phyloP scores from a whole-genome alignment of 352 stramenopile genomes.

The Pythium aphanidermatum region DNA sequence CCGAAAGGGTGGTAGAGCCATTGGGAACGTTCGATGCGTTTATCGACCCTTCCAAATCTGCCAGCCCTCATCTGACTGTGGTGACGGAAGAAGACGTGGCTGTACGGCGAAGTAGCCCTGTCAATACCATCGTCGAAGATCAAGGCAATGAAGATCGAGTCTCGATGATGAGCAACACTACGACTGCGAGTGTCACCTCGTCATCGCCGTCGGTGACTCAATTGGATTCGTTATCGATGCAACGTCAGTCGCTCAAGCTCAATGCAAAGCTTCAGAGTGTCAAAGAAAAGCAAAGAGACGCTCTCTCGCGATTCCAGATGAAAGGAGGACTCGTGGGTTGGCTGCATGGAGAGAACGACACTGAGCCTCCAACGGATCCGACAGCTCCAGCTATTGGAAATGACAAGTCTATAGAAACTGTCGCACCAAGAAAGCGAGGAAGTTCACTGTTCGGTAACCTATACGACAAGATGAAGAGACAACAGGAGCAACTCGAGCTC shows the following conservation, averaged over 20 bases:
- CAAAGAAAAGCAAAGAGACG: slow-evolving; percentile 40
- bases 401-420: background rate
- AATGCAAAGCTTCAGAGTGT: slow-evolving; percentile 14
- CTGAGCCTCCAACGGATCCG: background rate
- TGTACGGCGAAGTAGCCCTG: background rate
- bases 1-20: too few species aligned
- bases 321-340: slow-evolving; percentile 58
- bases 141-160: slow-evolving; percentile 3
- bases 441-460: slow-evolving; percentile 11
- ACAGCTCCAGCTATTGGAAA: background rate
- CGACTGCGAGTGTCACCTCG: background rate
- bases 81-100: too few species aligned
- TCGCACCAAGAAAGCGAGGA: background rate
- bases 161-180: background rate
- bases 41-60: too few species aligned
- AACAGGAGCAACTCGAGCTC: slow-evolving; percentile 15
- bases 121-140: slow-evolving; percentile 7
- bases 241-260: background rate
- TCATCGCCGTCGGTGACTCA: background rate
- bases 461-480: slow-evolving; percentile 21
- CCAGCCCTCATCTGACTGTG: too few species aligned
- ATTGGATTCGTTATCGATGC: background rate
- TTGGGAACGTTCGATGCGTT: too few species aligned
- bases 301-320: slow-evolving; percentile 46
- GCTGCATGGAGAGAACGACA: slow-evolving; percentile 45